Conservation (phyloP, 1,139 yeast species). For the Kluyveromyces sp. region DNA sequence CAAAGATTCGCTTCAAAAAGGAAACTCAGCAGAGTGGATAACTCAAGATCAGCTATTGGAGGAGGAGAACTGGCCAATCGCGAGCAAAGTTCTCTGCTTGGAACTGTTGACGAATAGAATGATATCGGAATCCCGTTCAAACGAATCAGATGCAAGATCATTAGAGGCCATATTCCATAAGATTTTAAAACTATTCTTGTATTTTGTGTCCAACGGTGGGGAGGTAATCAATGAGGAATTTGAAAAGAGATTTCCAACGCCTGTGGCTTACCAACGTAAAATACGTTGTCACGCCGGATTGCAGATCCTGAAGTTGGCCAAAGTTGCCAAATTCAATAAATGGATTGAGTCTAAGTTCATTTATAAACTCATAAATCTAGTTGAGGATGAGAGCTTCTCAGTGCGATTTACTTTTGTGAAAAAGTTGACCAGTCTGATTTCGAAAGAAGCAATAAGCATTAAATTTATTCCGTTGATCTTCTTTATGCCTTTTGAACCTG, state of each 20-base stretch:
- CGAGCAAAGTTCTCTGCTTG: constrained; percentile 49
- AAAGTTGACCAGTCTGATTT: constrained; percentile 47
- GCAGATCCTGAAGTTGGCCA: constrained; percentile 58
- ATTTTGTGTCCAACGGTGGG: constrained; percentile 74
- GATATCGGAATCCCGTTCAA: constrained; percentile 36
- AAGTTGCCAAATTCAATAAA: constrained; percentile 45
- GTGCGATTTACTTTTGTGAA: constrained; percentile 52
- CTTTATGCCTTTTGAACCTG: constrained; percentile 73
- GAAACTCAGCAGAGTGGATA: constrained; percentile 42
- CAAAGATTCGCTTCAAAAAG: constrained; percentile 26
- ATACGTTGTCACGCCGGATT: constrained; percentile 66
- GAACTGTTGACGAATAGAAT: constrained; percentile 60
- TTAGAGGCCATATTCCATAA: constrained; percentile 39
- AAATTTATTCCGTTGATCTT: constrained; percentile 62
- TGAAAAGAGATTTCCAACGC: constrained; percentile 51
- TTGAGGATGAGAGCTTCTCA: constrained; percentile 58
- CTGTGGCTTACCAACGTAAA: constrained; percentile 50
- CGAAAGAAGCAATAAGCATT: constrained; percentile 50
- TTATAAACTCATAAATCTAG: constrained; percentile 47
- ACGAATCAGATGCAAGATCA: constrained; percentile 9
- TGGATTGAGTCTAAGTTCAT: constrained; percentile 48
- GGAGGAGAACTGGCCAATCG: constrained; percentile 30
- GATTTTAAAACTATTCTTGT: constrained; percentile 61
- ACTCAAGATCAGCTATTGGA: constrained; percentile 40
- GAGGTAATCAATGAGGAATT: constrained; percentile 52